These are phyloP conservation scores for Furcasterigmium sp. DNA, from an alignment of 2,329 filamentous ascomycete genomes.

Conservation along the genomic window DNA sequence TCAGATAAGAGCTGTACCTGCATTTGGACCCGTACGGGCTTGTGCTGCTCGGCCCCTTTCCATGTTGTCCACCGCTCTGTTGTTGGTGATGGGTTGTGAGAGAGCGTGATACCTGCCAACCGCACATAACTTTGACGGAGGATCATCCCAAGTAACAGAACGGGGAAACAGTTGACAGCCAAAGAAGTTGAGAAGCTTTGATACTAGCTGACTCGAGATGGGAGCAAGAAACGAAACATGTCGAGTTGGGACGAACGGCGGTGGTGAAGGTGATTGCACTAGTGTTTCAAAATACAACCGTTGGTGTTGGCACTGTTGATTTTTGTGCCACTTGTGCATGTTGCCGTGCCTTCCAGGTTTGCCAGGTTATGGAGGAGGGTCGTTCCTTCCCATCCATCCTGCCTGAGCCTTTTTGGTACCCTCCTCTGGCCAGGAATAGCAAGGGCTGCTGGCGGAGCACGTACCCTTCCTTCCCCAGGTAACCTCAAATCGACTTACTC, in stretches of 20 bases:
- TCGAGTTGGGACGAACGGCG: too few species aligned
- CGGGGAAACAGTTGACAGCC: too few species aligned
- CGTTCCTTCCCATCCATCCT: background rate
- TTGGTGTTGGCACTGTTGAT: background rate
- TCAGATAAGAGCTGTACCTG: background rate
- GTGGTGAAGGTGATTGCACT: background rate
- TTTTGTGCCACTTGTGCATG: background rate
- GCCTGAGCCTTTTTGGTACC: background rate
- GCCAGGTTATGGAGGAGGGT: too few species aligned
- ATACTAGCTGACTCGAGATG: background rate
- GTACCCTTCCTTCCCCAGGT: background rate
- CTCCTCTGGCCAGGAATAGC: background rate
- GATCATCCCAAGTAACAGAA: too few species aligned
- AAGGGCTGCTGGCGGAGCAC: background rate
- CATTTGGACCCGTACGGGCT: background rate
- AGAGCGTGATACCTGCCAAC: too few species aligned
- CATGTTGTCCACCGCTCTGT: too few species aligned
- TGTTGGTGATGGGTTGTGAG: too few species aligned
- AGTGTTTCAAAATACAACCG: background rate
- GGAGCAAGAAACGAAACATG: background rate
- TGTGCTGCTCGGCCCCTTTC: background rate
- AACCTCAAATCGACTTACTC: background rate
- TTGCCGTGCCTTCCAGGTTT: background rate
- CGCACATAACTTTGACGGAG: too few species aligned
- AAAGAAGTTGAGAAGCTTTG: too few species aligned